Evolutionary conservation across 1,139 yeast species (phyloP).

Genomic region (Blastobotrys elegans): DNA sequence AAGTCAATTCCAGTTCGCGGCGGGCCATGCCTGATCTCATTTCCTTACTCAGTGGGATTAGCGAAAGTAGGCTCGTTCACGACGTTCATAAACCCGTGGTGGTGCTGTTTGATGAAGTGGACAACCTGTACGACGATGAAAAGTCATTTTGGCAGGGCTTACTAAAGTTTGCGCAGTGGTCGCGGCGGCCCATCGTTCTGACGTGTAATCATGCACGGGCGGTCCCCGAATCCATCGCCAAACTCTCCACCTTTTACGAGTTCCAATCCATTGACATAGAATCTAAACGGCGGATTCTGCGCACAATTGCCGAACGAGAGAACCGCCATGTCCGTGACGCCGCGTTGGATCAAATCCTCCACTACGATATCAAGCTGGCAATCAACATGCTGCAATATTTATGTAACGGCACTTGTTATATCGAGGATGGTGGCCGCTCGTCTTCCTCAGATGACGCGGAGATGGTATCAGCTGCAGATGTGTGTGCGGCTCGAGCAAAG

Average conservation of each 20-base stretch:
- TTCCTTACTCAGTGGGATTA: slow-evolving; percentile 65
- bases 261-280: slow-evolving; percentile 22
- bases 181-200: slow-evolving; percentile 75
- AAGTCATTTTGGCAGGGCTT: slow-evolving; percentile 75
- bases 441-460: slow-evolving; percentile 6
- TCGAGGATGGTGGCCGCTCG: background rate
- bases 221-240: slow-evolving; percentile 42
- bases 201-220: slow-evolving; percentile 58
- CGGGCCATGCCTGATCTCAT: slow-evolving; percentile 69
- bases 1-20: slow-evolving; percentile 67
- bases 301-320: slow-evolving; percentile 35
- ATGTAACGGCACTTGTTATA: slow-evolving; percentile 31
- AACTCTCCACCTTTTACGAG: slow-evolving; percentile 27
- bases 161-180: slow-evolving; percentile 54
- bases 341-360: background rate
- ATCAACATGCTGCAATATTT: slow-evolving; percentile 54
- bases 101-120: slow-evolving; percentile 81
- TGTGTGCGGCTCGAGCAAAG: slow-evolving; percentile 15
- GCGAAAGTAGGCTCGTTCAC: slow-evolving; percentile 81
- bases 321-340: slow-evolving; percentile 27
- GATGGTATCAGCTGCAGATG: slow-evolving; percentile 20
- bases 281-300: slow-evolving; percentile 33
- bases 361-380: slow-evolving; percentile 51
- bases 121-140: slow-evolving; percentile 74
- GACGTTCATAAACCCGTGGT: slow-evolving; percentile 53